A percentile compares a stretch with the other conserved stretches of the same genome.
Conservation (phyloP, 2,329 filamentous ascomycete genomes). For the Hypoxylon sp. region DNA sequence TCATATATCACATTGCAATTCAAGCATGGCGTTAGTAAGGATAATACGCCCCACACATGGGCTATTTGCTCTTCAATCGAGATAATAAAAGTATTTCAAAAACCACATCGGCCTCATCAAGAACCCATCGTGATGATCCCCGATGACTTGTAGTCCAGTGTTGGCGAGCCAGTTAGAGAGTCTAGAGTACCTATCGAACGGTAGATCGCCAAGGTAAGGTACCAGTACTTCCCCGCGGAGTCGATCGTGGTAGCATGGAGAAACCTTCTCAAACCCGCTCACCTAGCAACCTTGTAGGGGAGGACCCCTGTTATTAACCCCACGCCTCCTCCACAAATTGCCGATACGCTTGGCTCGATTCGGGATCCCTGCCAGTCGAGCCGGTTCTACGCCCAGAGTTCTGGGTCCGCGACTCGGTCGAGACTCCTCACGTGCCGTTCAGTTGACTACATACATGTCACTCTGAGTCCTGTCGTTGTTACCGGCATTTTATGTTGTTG, state of each 20-base stretch:
- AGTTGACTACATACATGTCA: conserved; percentile 27
- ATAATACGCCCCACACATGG: conserved; percentile 21
- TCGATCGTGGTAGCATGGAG: conserved; percentile 44
- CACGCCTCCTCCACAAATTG: conserved; percentile 23
- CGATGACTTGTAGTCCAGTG: neutral
- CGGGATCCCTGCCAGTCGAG: conserved; percentile 18
- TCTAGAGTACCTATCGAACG: neutral
- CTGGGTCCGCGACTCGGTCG: conserved; percentile 32
- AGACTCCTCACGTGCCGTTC: conserved; percentile 36
- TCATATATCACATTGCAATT: conserved; percentile 29
- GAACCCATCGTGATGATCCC: conserved; percentile 2
- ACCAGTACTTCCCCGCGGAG: conserved; percentile 53
- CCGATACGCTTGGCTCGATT: conserved; percentile 18
- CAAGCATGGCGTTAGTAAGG: conserved; percentile 40
- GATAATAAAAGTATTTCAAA: conserved; percentile 10
- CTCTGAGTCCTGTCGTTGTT: conserved; percentile 8
- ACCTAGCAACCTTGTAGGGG: conserved; percentile 48
- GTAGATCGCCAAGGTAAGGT: conserved; percentile 43
- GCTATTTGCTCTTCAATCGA: conserved; percentile 30
- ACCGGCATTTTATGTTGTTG: neutral
- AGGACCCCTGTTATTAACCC: conserved; percentile 22
- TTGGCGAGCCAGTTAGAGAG: conserved; percentile 6
- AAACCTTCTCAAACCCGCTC: conserved; percentile 69
- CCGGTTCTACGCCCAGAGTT: conserved; percentile 16
- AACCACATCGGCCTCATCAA: neutral